Percentiles rank a stretch among this genome's conserved stretches.
phyloP scores from a whole-genome alignment of 2,329 filamentous ascomycete genomes.

The Thielaviopsis ethacetica region DNA sequence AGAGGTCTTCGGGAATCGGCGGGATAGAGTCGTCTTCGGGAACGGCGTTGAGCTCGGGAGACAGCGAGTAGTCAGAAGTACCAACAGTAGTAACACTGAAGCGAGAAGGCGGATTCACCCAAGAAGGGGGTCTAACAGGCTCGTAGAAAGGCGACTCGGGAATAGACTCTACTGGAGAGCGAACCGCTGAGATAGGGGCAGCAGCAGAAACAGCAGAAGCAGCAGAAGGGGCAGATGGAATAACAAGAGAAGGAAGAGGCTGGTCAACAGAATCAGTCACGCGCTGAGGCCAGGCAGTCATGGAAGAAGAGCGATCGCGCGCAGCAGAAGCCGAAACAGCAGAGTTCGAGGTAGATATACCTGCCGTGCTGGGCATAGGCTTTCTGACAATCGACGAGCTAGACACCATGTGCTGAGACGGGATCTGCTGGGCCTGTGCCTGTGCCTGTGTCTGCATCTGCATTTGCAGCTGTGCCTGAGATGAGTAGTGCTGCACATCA shows the following conservation, averaged over 20 bases:
- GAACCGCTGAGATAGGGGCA: not conserved
- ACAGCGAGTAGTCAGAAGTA: slow-evolving; percentile 30
- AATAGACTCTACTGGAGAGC: not conserved
- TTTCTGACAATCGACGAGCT: slow-evolving; percentile 29
- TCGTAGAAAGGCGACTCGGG: slow-evolving; percentile 12
- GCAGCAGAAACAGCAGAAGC: not conserved
- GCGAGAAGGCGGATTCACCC: slow-evolving; percentile 38
- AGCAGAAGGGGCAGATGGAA: not conserved
- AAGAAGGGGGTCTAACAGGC: slow-evolving; percentile 16
- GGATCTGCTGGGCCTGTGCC: slow-evolving; percentile 3
- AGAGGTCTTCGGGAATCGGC: slow-evolving; percentile 20
- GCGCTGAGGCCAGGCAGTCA: not conserved
- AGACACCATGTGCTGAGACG: not conserved
- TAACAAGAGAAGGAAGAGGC: not conserved
- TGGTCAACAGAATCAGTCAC: not conserved
- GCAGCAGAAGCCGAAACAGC: slow-evolving; percentile 5
- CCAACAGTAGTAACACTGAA: slow-evolving; percentile 50
- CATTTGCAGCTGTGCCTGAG: not conserved
- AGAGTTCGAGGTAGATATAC: slow-evolving; percentile 11
- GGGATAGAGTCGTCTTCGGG: slow-evolving; percentile 22
- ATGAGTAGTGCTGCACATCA: not conserved
- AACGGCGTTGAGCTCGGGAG: slow-evolving; percentile 23
- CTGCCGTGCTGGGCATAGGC: slow-evolving; percentile 21
- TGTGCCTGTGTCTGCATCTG: slow-evolving; percentile 16
- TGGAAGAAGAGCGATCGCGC: slow-evolving; percentile 4